Evolutionary conservation across 1,284 basidiomycete genomes (phyloP), one percentile per base, ranked within the genome.

Genomic region (Phellopilus nigrolimitatus): DNA sequence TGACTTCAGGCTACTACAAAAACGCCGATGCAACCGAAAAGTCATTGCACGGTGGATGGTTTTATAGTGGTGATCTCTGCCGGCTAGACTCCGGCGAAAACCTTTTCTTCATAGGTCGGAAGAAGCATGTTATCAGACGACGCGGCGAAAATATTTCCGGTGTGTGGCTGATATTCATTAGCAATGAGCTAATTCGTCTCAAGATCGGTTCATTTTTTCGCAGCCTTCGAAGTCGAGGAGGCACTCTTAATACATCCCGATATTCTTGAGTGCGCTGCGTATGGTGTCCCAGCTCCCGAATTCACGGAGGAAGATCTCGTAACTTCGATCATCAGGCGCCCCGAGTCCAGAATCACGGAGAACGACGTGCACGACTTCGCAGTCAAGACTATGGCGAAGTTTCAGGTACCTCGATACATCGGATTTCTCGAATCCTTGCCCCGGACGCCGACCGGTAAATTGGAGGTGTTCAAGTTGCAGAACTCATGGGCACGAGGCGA

Each of bases 221-320:
- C 5, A 51, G 49, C 49, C 1, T 51, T 51, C 13, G 49, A 51
- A 45, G 43, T 51, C n/a, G 49, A 51, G 38, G 49, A 51, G 21
- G 42, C 31, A 2, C 31, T 51, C 19, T 27, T 51, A 8, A 19
- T 45, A 21, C 49, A 51, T 27, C 49, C 49, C 1, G 49, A 51
- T 15, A 44, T 51, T n/a, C 41, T 44, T 6, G 49, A 51, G 34
- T 51, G 49, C 25, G 49, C 49, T 6, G 49, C 49, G 17, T 51
- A 45, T 24, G 49, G 49, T 6, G 49, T 51, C 15, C 49, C 49
- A 6, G 30, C 49, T 24, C 25, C 12, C n/a, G 41, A 51, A 9
- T 40, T 51, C 15, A 51, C 49, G 2, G 49, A 51, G 39, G 49
- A 51, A 22, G 49, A 51, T 28, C 22, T 51, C 13, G 40, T 17